phyloP scores from a whole-genome alignment of 2,329 filamentous ascomycete species.

The Neofusicoccum sp. region DNA sequence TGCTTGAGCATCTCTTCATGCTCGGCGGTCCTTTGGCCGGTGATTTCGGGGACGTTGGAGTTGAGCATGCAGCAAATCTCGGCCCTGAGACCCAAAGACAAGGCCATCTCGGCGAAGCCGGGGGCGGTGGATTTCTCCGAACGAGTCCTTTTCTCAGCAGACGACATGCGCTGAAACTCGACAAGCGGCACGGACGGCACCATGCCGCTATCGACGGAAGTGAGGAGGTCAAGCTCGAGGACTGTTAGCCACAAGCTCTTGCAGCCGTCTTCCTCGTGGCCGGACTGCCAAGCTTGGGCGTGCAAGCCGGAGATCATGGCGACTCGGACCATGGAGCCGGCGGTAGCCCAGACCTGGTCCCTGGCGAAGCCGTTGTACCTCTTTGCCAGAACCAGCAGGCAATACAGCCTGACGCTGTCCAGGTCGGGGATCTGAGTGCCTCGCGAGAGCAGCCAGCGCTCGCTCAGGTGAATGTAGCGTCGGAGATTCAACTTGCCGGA shows the following conservation, averaged over 20 bases:
- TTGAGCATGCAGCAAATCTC: conserved; percentile 13
- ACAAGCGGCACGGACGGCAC: not conserved
- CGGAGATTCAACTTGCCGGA: not conserved
- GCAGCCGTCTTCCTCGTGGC: conserved; percentile 41
- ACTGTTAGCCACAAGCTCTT: conserved; percentile 45
- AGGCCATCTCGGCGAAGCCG: not conserved
- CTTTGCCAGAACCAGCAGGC: conserved; percentile 3
- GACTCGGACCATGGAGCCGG: conserved; percentile 40
- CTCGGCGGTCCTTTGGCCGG: not conserved
- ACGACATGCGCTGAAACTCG: not conserved
- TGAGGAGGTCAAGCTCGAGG: conserved; percentile 41
- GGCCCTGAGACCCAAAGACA: not conserved
- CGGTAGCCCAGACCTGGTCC: conserved; percentile 7
- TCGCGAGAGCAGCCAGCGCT: conserved; percentile 1
- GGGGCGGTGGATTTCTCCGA: not conserved
- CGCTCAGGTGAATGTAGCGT: conserved; percentile 3
- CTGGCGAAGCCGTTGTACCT: conserved; percentile 4
- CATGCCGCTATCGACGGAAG: conserved; percentile 25
- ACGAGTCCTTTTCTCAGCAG: not conserved
- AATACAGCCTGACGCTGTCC: not conserved
- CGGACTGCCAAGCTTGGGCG: conserved; percentile 35
- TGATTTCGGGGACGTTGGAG: not conserved
- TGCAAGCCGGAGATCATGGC: conserved; percentile 45
- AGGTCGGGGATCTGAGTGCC: not conserved
- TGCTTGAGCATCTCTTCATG: conserved; percentile 1